Percentiles rank a stretch among this genome's conserved stretches.
phyloP scores from a whole-genome alignment of 805 yeast genomes.

The Ogataea glucozyma region DNA sequence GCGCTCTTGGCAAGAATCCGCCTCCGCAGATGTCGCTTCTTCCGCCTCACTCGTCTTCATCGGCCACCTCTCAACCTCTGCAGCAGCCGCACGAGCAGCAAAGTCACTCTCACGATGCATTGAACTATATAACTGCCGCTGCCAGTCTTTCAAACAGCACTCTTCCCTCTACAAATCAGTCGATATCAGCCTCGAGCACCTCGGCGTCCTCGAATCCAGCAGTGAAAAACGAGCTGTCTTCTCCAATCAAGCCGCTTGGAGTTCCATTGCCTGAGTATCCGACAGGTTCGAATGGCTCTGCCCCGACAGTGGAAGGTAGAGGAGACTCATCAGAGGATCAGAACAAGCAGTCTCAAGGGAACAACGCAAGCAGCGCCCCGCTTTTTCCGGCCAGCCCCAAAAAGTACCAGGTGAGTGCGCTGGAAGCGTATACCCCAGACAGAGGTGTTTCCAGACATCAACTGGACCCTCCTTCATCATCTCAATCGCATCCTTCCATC shows the following conservation, averaged over 20 bases:
- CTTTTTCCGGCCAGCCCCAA: slow-evolving; percentile 33
- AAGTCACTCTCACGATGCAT: slow-evolving; percentile 28
- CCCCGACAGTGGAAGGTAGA: too few species aligned
- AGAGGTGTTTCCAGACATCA: slow-evolving; percentile 42
- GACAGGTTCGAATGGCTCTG: too few species aligned
- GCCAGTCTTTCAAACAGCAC: slow-evolving; percentile 25
- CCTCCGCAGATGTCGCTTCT: neutral
- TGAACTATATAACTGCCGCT: slow-evolving; percentile 31
- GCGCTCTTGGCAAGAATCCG: neutral
- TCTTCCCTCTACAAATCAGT: slow-evolving; percentile 8
- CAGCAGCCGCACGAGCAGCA: slow-evolving; percentile 5
- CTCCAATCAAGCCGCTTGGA: slow-evolving; percentile 23
- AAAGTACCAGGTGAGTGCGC: slow-evolving; percentile 48
- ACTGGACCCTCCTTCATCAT: slow-evolving; percentile 30
- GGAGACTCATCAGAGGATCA: too few species aligned
- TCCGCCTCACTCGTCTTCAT: slow-evolving; percentile 7
- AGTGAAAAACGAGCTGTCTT: slow-evolving; percentile 21
- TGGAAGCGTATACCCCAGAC: slow-evolving; percentile 68
- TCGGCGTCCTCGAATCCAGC: slow-evolving; percentile 19
- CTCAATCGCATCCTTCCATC: slow-evolving; percentile 43
- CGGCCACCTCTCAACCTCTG: slow-evolving; percentile 6
- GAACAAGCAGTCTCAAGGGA: neutral
- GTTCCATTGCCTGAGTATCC: too few species aligned
- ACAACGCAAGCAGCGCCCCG: slow-evolving; percentile 10
- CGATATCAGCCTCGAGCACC: slow-evolving; percentile 19